Evolutionary conservation across 768 basidiomycete genomes (phyloP).

Genomic region (Russula lepida): DNA sequence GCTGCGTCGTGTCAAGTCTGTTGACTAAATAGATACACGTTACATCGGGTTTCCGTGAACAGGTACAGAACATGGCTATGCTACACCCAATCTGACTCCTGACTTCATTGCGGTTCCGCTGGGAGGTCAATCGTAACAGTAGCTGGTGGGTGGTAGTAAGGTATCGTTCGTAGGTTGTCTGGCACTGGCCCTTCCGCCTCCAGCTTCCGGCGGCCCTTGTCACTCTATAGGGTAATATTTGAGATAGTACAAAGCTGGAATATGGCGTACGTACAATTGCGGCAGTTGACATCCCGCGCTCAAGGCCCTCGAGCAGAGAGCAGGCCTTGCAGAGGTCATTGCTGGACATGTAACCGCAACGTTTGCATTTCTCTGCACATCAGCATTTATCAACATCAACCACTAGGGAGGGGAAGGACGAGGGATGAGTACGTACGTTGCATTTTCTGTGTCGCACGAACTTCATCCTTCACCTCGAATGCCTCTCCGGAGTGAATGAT

Average conservation of each 20-base stretch:
- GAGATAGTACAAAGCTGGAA: conserved; percentile 8
- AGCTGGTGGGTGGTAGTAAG: conserved; percentile 44
- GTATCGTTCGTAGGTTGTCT: conserved; percentile 69
- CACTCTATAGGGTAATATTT: conserved; percentile 43
- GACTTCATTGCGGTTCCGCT: neutral
- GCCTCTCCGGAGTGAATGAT: conserved; percentile 96
- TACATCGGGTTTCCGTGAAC: neutral
- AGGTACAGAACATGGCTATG: neutral
- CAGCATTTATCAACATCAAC: neutral
- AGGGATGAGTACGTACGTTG: conserved; percentile 54
- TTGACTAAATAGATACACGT: neutral
- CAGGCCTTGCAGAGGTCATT: conserved; percentile 97
- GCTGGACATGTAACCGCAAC: conserved; percentile 94
- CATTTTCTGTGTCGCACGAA: conserved; percentile 73
- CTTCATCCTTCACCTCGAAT: conserved; percentile 76
- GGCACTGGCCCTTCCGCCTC: conserved; percentile 51
- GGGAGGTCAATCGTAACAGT: conserved; percentile 25
- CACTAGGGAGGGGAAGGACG: neutral
- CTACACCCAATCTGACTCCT: neutral
- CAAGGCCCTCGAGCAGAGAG: conserved; percentile 81
- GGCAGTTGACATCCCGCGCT: conserved; percentile 54
- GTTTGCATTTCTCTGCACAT: conserved; percentile 68
- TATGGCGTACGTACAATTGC: conserved; percentile 45
- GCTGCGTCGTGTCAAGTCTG: neutral
- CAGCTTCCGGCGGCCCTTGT: conserved; percentile 56